These are phyloP conservation scores for Xylariaceae sp. DNA, from an alignment of 2,329 filamentous ascomycete species.

Conservation along the genomic window DNA sequence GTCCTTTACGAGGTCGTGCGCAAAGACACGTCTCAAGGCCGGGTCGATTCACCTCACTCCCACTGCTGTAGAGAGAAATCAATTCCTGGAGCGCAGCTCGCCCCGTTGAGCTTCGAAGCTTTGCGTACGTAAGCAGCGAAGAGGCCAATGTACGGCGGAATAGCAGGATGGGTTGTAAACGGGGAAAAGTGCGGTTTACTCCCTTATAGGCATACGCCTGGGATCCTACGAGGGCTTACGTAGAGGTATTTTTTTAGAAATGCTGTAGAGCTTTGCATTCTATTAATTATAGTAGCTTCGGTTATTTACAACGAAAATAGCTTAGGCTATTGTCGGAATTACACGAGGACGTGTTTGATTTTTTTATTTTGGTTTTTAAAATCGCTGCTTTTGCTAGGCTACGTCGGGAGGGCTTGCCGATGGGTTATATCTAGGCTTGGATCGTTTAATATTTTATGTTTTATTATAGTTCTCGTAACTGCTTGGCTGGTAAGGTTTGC, in stretches of 20 bases:
- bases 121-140: not conserved
- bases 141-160: not conserved
- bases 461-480: not conserved
- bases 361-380: not conserved
- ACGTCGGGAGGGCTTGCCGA: not conserved
- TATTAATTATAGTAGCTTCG: not conserved
- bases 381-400: not conserved
- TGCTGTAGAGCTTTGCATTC: not conserved
- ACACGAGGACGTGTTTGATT: not conserved
- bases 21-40: not conserved
- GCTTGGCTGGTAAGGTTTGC: not conserved
- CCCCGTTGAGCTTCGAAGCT: not conserved
- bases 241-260: not conserved
- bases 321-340: not conserved
- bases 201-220: not conserved
- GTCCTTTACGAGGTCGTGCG: too few species aligned
- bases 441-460: not conserved
- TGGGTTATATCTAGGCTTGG: not conserved
- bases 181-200: not conserved
- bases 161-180: not conserved
- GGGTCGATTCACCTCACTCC: not conserved
- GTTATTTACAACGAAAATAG: not conserved
- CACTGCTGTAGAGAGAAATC: conserved; percentile 1
- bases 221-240: not conserved
- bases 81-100: not conserved